These are phyloP conservation scores for Cubamyces lactineus DNA, from an alignment of 768 basidiomycete species.

Conservation along the genomic window DNA sequence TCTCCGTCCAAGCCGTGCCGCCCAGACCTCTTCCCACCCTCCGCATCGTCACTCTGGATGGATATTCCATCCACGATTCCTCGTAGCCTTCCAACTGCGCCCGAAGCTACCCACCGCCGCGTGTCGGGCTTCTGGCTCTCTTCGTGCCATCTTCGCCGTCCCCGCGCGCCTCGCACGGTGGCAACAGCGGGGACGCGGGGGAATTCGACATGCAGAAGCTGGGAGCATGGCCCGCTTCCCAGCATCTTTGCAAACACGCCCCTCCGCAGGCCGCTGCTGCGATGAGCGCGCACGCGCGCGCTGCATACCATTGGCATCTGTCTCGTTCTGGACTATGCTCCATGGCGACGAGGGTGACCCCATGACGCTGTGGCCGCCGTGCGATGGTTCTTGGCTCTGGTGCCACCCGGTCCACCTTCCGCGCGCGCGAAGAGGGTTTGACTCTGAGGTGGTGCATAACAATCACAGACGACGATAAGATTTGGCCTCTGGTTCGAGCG, in stretches of 20 bases:
- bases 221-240: slow-evolving; percentile 1
- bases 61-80: no score
- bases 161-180: not conserved
- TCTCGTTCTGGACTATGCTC: slow-evolving; percentile 5
- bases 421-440: no score
- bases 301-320: no score
- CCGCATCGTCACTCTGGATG: no score
- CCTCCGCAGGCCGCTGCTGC: not conserved
- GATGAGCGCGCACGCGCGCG: not conserved
- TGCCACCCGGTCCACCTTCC: not conserved
- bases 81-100: not conserved
- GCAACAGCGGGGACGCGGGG: not conserved
- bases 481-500: no score
- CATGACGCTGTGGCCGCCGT: not conserved
- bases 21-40: not conserved
- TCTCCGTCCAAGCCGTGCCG: not conserved
- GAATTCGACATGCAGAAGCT: not conserved
- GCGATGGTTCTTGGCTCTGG: not conserved
- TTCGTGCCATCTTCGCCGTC: not conserved
- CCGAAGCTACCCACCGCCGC: not conserved
- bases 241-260: slow-evolving; percentile 11
- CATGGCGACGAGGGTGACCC: slow-evolving; percentile 22
- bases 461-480: no score
- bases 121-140: slow-evolving; percentile 7
- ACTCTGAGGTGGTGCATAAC: no score